Base-by-base conservation (phyloP, 2,329 filamentous ascomycete genomes). In the Mycosphaerella arachidis region DNA sequence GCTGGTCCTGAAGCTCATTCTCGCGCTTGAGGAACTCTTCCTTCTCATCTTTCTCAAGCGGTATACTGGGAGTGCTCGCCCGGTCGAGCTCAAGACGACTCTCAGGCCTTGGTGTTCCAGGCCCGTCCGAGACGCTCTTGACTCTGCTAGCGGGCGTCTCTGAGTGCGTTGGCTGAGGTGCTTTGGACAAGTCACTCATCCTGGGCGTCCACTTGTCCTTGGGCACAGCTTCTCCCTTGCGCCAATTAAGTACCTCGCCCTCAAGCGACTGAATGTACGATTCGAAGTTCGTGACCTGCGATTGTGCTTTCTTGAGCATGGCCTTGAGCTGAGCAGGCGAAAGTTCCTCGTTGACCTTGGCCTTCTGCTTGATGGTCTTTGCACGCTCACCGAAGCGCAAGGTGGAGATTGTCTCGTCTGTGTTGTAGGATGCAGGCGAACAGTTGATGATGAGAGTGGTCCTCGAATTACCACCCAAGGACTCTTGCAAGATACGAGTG, bases 291-390 rank as follows among this genome's bases (percentile, higher is more conserved):
- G 90, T 91, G 66, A 94, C 88, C 74, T 97, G 92, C 55, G 84
- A 86, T 76, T 96, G 92, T 13, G 92, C 91, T 77, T 96, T 96
- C 78, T 91, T 92, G 73, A 99, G 86, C 71, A 97, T 83, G 53
- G 87, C 83, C 78, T 97, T 99, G 81, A 99, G 86, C 77, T 99
- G 94, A 12, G 92, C 86, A 50, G 94, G 94, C 71, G 93, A 97
- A 70, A 99, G 85, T 76, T 99, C 94, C 50, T 93, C 92, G 74
- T 99, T 99, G 84, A 99, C 89, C 88, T 97, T 99, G 77, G 94
- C 94, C 83, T 97, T 97, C 82, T 97, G 97, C 88, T 97, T 97
- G 81, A 99, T 99, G 0, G 91, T 90, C 81, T 99, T 99, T 59
- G 94, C 94, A 74, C 94, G 84, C 77, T 94, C 95, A 80, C 94